Percentiles rank a stretch among this genome's conserved stretches.
phyloP scores from a whole-genome alignment of 257 asterid genomes.

The Knoxia roxburghii region DNA sequence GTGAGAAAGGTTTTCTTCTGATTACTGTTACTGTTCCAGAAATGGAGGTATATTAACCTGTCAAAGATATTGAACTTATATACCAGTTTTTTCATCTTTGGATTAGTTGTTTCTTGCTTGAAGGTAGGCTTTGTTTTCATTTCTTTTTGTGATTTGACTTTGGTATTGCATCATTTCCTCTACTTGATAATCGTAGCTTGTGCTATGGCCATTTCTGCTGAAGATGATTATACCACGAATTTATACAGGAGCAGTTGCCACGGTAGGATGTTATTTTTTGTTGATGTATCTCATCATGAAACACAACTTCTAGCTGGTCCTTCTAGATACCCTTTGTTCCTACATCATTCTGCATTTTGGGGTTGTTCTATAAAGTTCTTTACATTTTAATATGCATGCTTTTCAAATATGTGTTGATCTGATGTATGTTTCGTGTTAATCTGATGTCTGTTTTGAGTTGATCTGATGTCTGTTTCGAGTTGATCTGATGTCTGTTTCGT shows the following conservation, averaged over 20 bases:
- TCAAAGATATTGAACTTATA: not conserved
- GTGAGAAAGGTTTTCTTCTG: conserved; percentile 95
- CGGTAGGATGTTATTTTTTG: conserved; percentile 42
- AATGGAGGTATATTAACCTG: conserved; percentile 74
- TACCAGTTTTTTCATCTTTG: not conserved
- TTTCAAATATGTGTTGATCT: not conserved
- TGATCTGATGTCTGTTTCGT: too few species aligned
- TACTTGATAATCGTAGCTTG: conserved; percentile 57
- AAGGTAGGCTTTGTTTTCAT: conserved; percentile 7
- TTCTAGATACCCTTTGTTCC: not conserved
- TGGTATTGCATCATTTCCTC: conserved; percentile 6
- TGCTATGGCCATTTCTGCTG: conserved; percentile 96
- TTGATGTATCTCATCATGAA: conserved; percentile 1
- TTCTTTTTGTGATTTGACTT: conserved; percentile 15
- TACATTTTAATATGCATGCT: not conserved
- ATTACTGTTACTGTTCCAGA: conserved; percentile 98
- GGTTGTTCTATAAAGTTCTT: not conserved
- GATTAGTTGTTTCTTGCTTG: not conserved
- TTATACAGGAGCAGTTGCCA: conserved; percentile 92
- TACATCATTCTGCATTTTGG: not conserved
- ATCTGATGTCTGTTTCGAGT: too few species aligned
- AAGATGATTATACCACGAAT: conserved; percentile 82
- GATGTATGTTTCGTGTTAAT: too few species aligned
- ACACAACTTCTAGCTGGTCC: conserved; percentile 15
- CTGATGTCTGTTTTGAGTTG: too few species aligned